phyloP scores from a whole-genome alignment of 371 early-diverging fungal species.

The Fennellomyces sp. region DNA sequence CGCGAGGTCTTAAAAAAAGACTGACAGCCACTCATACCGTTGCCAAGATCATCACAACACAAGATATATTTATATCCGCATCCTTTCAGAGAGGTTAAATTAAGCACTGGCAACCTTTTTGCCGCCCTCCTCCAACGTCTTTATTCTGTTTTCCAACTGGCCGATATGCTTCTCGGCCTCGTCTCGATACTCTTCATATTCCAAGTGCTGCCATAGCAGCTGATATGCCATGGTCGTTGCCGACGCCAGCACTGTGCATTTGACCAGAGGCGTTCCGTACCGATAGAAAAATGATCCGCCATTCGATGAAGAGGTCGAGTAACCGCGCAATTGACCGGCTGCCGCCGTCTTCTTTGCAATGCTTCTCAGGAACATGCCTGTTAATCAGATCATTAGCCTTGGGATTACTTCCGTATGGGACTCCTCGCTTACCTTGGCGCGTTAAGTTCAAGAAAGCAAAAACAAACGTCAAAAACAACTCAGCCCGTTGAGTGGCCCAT shows the following conservation, averaged over 20 bases:
- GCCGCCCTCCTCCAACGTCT: slow-evolving; percentile 37
- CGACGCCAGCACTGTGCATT: slow-evolving; percentile 47
- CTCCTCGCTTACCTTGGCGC: too few relatives aligned
- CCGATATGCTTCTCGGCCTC: slow-evolving; percentile 33
- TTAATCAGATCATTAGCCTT: too few relatives aligned
- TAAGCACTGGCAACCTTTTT: not conserved
- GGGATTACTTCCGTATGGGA: too few relatives aligned
- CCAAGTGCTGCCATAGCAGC: slow-evolving; percentile 46
- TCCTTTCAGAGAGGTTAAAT: not conserved
- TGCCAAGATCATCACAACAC: too few relatives aligned
- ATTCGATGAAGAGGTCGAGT: slow-evolving; percentile 16
- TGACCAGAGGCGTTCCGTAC: slow-evolving; percentile 54
- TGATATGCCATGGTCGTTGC: slow-evolving; percentile 47
- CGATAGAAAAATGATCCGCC: slow-evolving; percentile 36
- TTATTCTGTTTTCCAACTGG: slow-evolving; percentile 39
- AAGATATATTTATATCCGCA: too few relatives aligned
- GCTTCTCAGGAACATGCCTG: too few relatives aligned
- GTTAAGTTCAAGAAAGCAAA: too few relatives aligned
- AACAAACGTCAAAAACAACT: too few relatives aligned
- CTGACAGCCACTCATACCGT: not conserved
- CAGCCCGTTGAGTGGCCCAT: too few relatives aligned
- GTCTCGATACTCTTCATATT: slow-evolving; percentile 50
- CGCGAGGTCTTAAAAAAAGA: not conserved
- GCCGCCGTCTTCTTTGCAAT: too few relatives aligned
- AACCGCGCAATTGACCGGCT: slow-evolving; percentile 20